phyloP scores from a whole-genome alignment of 2,329 filamentous ascomycete species.

The Aureobasidium sp. region DNA sequence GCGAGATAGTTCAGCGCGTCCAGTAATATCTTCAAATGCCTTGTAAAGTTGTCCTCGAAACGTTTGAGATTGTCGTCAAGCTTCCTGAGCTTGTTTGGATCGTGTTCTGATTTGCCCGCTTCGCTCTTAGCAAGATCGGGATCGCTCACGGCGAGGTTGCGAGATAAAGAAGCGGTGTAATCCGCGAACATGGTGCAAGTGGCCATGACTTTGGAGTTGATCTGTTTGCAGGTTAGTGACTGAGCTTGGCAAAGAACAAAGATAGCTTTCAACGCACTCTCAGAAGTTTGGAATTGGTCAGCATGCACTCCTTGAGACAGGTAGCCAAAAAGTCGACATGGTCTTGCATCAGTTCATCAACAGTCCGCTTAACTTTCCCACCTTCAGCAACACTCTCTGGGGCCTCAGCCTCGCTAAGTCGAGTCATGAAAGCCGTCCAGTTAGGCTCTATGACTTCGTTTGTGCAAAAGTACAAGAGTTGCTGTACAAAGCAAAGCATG shows the following conservation, averaged over 20 bases:
- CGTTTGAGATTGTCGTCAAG: constrained; percentile 81
- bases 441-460: constrained; percentile 97
- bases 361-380: constrained; percentile 62
- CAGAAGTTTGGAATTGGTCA: constrained; percentile 91
- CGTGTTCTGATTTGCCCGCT: constrained; percentile 29
- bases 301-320: constrained; percentile 97
- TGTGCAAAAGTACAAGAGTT: constrained; percentile 93
- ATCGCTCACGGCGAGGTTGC: constrained; percentile 77
- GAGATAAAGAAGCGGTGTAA: constrained; percentile 79
- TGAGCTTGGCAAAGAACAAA: constrained; percentile 1
- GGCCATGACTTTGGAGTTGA: constrained; percentile 94
- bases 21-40: constrained; percentile 86
- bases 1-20: constrained; percentile 96
- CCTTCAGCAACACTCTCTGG: constrained; percentile 35
- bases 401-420: constrained; percentile 55
- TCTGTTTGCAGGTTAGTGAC: constrained; percentile 46
- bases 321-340: constrained; percentile 98
- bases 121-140: constrained; percentile 58
- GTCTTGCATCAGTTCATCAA: constrained; percentile 97
- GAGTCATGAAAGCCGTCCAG: constrained; percentile 89
- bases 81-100: constrained; percentile 59
- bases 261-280: constrained; percentile 52
- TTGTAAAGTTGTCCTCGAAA: constrained; percentile 88
- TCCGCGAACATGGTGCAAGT: constrained; percentile 91
- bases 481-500: constrained; percentile 96